These are phyloP conservation scores for Lipomyces anomalus DNA, from an alignment of 805 yeast species.

Conservation along the genomic window DNA sequence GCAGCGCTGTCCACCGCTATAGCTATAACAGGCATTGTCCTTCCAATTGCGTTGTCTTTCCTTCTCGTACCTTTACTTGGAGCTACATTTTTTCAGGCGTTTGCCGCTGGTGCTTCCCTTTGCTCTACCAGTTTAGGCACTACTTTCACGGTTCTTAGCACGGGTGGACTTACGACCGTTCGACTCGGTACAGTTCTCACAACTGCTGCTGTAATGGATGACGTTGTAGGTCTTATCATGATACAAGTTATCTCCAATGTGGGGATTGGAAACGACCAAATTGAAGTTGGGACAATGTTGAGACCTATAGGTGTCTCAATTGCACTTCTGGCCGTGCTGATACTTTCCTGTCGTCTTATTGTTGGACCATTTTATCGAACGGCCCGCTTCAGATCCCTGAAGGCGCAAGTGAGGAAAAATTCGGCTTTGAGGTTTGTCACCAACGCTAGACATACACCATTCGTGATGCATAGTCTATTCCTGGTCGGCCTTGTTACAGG, in stretches of 20 bases:
- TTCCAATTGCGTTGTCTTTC: conserved; percentile 6
- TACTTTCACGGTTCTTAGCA: conserved; percentile 5
- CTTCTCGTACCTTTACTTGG: background rate
- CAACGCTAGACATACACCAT: too few relatives aligned
- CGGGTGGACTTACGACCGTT: background rate
- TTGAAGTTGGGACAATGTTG: background rate
- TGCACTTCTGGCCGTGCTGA: background rate
- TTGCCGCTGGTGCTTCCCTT: conserved; percentile 11
- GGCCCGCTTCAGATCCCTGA: background rate
- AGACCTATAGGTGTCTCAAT: conserved; percentile 4
- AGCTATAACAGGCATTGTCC: conserved; percentile 3
- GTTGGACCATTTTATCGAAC: conserved; percentile 2
- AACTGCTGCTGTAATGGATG: conserved; percentile 10
- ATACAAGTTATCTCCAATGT: conserved; percentile 3
- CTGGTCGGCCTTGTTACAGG: conserved; percentile 6
- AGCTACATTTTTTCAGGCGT: conserved; percentile 5
- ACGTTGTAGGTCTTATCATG: conserved; percentile 6
- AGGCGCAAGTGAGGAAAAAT: too few relatives aligned
- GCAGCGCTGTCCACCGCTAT: background rate
- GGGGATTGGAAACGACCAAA: conserved; percentile 3
- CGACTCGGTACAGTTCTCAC: conserved; percentile 8
- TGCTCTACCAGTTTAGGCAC: conserved; percentile 10
- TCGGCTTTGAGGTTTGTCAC: too few relatives aligned
- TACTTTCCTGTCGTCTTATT: conserved; percentile 1
- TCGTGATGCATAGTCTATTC: conserved; percentile 4